Base-by-base conservation (phyloP, 345 rosid genomes). In the Populus davidiana region DNA sequence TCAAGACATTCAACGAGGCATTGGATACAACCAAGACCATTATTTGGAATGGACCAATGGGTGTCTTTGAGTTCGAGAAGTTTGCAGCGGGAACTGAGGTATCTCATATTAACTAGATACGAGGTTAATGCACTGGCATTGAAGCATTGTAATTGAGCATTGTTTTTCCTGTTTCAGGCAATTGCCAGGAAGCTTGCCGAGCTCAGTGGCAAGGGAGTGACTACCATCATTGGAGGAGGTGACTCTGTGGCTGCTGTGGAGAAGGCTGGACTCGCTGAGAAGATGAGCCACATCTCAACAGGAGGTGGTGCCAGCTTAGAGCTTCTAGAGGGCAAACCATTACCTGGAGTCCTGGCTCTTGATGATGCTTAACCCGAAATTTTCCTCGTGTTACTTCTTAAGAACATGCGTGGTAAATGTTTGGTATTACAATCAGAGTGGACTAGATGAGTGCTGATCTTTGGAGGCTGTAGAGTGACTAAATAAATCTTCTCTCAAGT, bases 11-110 rank as follows among this genome's bases (percentile, higher is more conserved):
- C 87, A 82, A 77, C 44, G 89, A 87, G 77, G 81, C 91, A 67
- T 69, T 94, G 80, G 97, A 90, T 71, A 86, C 89, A 5, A 88
- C 97, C 66, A 85, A 94, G 74, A 90, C 98, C 44, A 70, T 94
- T 33, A 94, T 94, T 44, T 94, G 98, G 98, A 94, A 94, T 81
- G 98, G 98, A 85, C 98, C 98, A 4, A 92, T 92, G 98, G 97
- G 98, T 70, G 98, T 94, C 62, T 92, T 94, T 49, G 98, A 94
- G 87, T 88, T 94, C 5, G 94, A 94, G 3, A 92, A 92, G 84
- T 94, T 94, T 78, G 98, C 98, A 2, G 86, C 68, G 6, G 98
- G 98, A 83, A 94, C 98, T 33, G 96, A 88, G 88, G 98, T 94
- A 85, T 50, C 81, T 43, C 9, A 8, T 36, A 9, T 18, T n/a